Evolutionary conservation across 2,329 filamentous ascomycete species (phyloP).

Genomic region (Penicillium thymicola): DNA sequence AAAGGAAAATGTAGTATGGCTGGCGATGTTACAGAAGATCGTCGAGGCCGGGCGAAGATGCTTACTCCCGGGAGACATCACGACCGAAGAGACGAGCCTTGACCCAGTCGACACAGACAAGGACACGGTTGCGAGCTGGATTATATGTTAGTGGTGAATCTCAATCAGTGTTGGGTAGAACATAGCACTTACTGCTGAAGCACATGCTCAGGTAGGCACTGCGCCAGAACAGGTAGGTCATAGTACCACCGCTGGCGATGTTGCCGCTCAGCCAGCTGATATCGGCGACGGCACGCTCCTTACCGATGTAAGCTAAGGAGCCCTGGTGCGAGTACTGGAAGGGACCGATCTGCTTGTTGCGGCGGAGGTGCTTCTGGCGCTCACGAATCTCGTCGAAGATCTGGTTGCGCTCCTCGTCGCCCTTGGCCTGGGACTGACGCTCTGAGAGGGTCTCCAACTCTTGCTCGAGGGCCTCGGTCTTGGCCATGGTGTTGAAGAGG

Average conservation of each 20-base stretch:
- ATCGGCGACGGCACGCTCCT: slow-evolving; percentile 95
- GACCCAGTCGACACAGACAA: slow-evolving; percentile 91
- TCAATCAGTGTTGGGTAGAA: slow-evolving; percentile 11
- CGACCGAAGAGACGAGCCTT: slow-evolving; percentile 97
- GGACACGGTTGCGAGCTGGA: slow-evolving; percentile 83
- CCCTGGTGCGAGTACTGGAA: slow-evolving; percentile 99
- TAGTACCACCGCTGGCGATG: slow-evolving; percentile 83
- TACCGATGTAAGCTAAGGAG: slow-evolving; percentile 94
- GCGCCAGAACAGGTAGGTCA: slow-evolving; percentile 98
- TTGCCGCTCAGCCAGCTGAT: slow-evolving; percentile 97
- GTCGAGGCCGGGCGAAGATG: background rate
- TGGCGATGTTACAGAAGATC: slow-evolving; percentile 13
- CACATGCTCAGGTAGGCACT: slow-evolving; percentile 99
- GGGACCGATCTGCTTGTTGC: slow-evolving; percentile 91
- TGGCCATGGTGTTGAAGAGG: slow-evolving; percentile 98
- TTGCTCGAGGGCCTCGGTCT: slow-evolving; percentile 76
- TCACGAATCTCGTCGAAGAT: slow-evolving; percentile 75
- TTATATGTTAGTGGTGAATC: slow-evolving; percentile 1
- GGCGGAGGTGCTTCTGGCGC: slow-evolving; percentile 79
- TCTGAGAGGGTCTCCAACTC: slow-evolving; percentile 68
- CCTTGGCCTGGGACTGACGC: slow-evolving; percentile 64
- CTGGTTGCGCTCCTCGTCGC: slow-evolving; percentile 56
- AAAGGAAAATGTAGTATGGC: slow-evolving; percentile 9
- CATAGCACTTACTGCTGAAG: slow-evolving; percentile 87
- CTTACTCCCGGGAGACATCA: slow-evolving; percentile 64